Percentiles rank a stretch among this genome's conserved stretches.
These are phyloP conservation scores for Buxus sempervirens DNA, from an alignment of 164 flowering plant species.

Conservation along the genomic window DNA sequence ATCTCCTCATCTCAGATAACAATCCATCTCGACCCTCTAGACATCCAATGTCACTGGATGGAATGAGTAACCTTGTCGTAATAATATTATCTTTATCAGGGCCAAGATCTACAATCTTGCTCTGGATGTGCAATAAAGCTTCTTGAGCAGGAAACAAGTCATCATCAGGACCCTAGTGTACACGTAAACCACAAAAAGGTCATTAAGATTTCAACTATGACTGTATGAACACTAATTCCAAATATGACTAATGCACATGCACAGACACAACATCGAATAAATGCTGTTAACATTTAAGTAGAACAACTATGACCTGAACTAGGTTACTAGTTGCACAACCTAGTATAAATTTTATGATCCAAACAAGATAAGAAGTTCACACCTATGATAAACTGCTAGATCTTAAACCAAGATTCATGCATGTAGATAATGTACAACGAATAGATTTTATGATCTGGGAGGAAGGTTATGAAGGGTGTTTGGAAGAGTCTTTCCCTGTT, in stretches of 20 bases:
- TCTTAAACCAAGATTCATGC: not conserved
- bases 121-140: slow-evolving; percentile 93
- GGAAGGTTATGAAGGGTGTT: too few species aligned
- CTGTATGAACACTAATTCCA: not conserved
- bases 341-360: not conserved
- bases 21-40: slow-evolving; percentile 71
- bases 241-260: not conserved
- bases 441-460: too few species aligned
- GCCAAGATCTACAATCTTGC: slow-evolving; percentile 73
- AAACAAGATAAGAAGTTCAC: not conserved
- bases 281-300: not conserved
- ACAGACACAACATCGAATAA: not conserved
- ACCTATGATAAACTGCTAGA: not conserved
- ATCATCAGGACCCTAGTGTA: slow-evolving; percentile 85
- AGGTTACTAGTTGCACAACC: not conserved
- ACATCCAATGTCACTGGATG: slow-evolving; percentile 72
- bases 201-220: not conserved
- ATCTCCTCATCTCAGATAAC: slow-evolving; percentile 53
- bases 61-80: slow-evolving; percentile 74
- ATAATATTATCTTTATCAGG: slow-evolving; percentile 81
- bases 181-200: not conserved
- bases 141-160: slow-evolving; percentile 98
- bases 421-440: too few species aligned
- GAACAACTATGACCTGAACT: not conserved
- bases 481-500: too few species aligned